Evolutionary conservation across 495 filamentous ascomycete genomes (phyloP), one percentile per base, ranked within the genome.

Genomic region (Tuber umbilicatum): DNA sequence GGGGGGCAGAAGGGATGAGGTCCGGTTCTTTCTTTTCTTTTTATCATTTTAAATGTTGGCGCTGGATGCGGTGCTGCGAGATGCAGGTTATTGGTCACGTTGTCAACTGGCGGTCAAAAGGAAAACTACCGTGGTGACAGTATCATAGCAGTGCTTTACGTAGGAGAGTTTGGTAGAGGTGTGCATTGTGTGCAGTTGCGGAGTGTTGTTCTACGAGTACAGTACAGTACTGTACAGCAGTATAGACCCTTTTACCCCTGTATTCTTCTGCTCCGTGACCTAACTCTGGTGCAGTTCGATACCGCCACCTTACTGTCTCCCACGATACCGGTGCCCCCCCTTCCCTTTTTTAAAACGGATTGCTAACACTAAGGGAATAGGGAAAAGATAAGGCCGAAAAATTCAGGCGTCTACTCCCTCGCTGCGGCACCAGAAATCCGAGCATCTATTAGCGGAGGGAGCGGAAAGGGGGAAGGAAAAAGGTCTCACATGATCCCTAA

Each of bases 11-110:
- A 14, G 50, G 55, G 55, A 64, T 64, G 55, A 64, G 55, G 55
- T 64, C 35, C 17, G 55, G 55, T 19, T 35, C 55, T 64, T 16
- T 35, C 27, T 19, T 35, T 64, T 64, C 19, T 64, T 64, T 35
- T 35, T 5, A 35, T 35, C 7, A 64, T 64, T 64, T 64, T 64
- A 17, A 64, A 64, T 64, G 55, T 64, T 64, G 55, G 55, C 55
- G 55, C 55, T 31, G 55, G 55, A 64, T 64, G 55, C 55, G 55
- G 55, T 64, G 55, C 55, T 31, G 55, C 55, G 55, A 64, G 55
- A 35, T 35, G 55, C 55, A 64, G 55, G 55, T 17, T 64, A 64
- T 64, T 64, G 55, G 27, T 64, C 55, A 64, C 55, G 55, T 64
- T 64, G 55, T 64, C 55, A 64, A 64, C 55, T 27, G 10, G 55